phyloP scores from a whole-genome alignment of 192 early-diverging fungal species.

The Umbelopsis ramanniana region DNA sequence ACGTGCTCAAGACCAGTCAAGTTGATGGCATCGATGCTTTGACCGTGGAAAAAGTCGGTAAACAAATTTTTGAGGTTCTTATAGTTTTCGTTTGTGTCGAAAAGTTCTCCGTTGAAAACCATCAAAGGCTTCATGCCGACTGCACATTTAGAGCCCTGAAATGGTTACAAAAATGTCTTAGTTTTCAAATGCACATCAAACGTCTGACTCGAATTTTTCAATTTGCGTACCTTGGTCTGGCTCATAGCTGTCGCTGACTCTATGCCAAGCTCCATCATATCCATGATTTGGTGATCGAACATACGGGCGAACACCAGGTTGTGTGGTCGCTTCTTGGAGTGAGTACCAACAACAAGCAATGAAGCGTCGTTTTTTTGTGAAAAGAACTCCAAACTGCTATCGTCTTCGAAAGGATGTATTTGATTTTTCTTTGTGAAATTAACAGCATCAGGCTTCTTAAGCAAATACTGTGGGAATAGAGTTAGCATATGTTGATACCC shows the following conservation, averaged over 20 bases:
- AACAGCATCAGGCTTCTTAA: constrained; percentile 89
- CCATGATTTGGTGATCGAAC: constrained; percentile 93
- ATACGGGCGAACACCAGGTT: constrained; percentile 89
- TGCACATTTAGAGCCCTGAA: constrained; percentile 63
- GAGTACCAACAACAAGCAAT: constrained; percentile 86
- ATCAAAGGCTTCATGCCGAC: constrained; percentile 89
- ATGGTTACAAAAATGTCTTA: constrained; percentile 25
- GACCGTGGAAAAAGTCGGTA: constrained; percentile 90
- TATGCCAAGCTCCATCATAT: constrained; percentile 95
- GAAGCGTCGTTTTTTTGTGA: constrained; percentile 96
- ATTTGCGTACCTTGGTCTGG: constrained; percentile 62
- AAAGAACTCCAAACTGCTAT: constrained; percentile 89
- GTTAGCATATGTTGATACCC: background rate
- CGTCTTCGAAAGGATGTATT: constrained; percentile 96
- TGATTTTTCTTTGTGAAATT: constrained; percentile 95
- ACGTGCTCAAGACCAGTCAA: constrained; percentile 89
- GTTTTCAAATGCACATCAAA: background rate
- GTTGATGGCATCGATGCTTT: constrained; percentile 74
- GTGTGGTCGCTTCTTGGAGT: constrained; percentile 96
- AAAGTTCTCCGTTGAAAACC: constrained; percentile 90
- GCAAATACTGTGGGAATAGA: constrained; percentile 60
- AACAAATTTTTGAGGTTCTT: constrained; percentile 82
- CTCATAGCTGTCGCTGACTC: constrained; percentile 70
- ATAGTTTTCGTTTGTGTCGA: constrained; percentile 70
- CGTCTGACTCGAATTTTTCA: background rate